phyloP scores from a whole-genome alignment of 2,329 filamentous ascomycete genomes.

The Penicillium sclerotiorum region DNA sequence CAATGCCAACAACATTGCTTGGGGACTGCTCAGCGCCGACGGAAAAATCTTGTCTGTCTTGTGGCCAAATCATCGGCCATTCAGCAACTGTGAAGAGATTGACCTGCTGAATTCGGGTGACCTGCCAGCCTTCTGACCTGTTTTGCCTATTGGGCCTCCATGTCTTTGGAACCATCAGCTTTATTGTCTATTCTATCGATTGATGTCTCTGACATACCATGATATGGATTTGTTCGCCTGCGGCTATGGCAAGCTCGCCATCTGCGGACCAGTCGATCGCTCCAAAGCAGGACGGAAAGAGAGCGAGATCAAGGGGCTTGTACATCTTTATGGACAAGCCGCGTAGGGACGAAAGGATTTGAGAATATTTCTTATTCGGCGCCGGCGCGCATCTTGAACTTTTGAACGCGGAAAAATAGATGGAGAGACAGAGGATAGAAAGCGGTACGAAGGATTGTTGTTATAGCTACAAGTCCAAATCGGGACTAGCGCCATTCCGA shows the following conservation, averaged over 20 bases:
- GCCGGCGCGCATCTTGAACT: no score
- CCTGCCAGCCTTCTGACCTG: conserved; percentile 38
- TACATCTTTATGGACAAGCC: no score
- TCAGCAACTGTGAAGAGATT: conserved; percentile 58
- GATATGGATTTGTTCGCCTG: conserved; percentile 58
- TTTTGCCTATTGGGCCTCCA: conserved; percentile 20
- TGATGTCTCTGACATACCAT: conserved; percentile 40
- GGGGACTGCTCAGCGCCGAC: conserved; percentile 62
- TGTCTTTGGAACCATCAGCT: conserved; percentile 31
- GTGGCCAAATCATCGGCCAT: conserved; percentile 50
- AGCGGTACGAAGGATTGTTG: not conserved
- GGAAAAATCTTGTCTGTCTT: conserved; percentile 53
- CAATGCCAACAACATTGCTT: conserved; percentile 52
- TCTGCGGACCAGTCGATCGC: conserved; percentile 63
- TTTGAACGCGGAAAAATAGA: not conserved
- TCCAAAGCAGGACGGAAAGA: conserved; percentile 55
- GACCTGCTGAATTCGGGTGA: conserved; percentile 45
- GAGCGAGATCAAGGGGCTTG: conserved; percentile 39
- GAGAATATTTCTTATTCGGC: not conserved
- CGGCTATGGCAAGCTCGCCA: conserved; percentile 59
- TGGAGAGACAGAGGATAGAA: not conserved
- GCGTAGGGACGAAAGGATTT: no score
- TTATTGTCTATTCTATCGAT: not conserved
- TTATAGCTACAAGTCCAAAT: conserved; percentile 13
- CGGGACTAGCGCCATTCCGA: conserved; percentile 22